phyloP scores from a whole-genome alignment of 768 basidiomycete species.

The Tricholoma terreum region DNA sequence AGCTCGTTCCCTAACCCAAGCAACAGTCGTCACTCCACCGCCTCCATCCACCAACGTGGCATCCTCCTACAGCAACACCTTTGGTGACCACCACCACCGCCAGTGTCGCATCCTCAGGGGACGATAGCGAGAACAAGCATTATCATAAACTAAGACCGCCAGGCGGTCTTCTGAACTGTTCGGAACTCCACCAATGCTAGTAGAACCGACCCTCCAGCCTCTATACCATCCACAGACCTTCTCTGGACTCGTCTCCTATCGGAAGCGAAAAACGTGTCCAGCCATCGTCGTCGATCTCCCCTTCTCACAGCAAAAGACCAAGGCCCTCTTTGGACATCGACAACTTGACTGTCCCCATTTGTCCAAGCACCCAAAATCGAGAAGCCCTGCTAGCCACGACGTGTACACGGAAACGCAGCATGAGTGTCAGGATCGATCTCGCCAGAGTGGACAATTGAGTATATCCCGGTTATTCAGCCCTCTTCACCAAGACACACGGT shows the following conservation, averaged over 20 bases:
- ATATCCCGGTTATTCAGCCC: neutral
- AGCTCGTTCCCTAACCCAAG: too few species aligned
- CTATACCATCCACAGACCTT: constrained; percentile 8
- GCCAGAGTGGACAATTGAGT: neutral
- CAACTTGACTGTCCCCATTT: neutral
- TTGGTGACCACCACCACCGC: neutral
- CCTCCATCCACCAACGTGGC: neutral
- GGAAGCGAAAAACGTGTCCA: neutral
- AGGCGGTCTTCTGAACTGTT: neutral
- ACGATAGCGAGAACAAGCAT: constrained; percentile 2
- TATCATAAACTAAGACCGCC: neutral
- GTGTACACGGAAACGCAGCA: constrained; percentile 58
- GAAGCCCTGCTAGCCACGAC: constrained; percentile 5
- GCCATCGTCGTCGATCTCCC: neutral
- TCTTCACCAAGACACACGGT: constrained; percentile 5
- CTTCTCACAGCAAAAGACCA: neutral
- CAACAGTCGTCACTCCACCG: neutral
- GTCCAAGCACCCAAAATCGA: neutral
- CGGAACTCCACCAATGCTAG: constrained; percentile 7
- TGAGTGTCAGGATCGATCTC: constrained; percentile 57
- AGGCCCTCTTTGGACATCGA: neutral
- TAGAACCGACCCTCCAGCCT: neutral
- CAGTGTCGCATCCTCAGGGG: constrained; percentile 5
- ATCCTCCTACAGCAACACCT: neutral
- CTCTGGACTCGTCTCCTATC: constrained; percentile 2